These are phyloP conservation scores for Brassica incana DNA, from an alignment of 345 rosid species.

Conservation along the genomic window DNA sequence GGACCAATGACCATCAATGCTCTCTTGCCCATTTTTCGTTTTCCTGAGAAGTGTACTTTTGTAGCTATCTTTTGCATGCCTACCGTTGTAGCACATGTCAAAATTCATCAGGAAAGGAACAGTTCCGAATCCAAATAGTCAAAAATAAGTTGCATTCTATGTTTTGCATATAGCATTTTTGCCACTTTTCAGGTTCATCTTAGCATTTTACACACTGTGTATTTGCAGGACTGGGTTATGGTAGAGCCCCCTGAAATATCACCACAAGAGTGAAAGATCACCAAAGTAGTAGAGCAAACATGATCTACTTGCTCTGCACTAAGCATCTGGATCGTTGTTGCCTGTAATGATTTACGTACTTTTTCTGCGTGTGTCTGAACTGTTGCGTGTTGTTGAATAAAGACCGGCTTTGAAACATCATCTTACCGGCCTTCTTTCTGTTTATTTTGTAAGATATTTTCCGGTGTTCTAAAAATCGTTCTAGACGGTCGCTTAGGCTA, in stretches of 20 bases:
- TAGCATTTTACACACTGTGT: conserved; percentile 19
- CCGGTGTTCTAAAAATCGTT: too few species aligned
- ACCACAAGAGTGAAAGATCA: conserved; percentile 4
- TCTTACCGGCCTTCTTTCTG: neutral
- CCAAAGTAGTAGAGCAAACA: conserved; percentile 11
- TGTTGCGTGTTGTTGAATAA: conserved; percentile 7
- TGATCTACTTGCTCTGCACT: conserved; percentile 6
- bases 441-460: conserved; percentile 14
- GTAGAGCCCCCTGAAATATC: neutral
- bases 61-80: neutral
- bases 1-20: neutral
- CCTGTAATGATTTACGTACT: neutral
- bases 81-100: conserved; percentile 9
- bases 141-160: conserved; percentile 13
- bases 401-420: conserved; percentile 9
- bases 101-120: neutral
- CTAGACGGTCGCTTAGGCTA: too few species aligned
- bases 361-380: neutral
- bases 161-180: too few species aligned
- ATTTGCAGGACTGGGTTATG: conserved; percentile 23
- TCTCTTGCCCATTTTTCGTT: neutral
- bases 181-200: conserved; percentile 21
- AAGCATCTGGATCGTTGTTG: neutral
- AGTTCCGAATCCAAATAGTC: neutral
- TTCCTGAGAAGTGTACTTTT: neutral